Evolutionary conservation across 140 eudicot genomes (phyloP).

Genomic region (Ambrosia hybrid): DNA sequence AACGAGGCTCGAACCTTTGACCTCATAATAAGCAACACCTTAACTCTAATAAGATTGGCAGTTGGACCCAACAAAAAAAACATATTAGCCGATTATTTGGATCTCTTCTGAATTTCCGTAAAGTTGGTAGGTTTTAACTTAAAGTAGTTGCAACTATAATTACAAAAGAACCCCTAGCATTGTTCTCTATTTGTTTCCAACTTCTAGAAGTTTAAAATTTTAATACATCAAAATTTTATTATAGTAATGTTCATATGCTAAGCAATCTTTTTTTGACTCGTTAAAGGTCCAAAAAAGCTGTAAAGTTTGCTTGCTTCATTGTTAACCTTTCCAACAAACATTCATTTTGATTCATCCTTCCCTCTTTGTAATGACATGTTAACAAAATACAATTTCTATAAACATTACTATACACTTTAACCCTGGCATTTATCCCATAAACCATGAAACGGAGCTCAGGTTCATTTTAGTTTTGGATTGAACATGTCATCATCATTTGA

Average conservation of each 20-base stretch:
- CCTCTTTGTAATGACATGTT: not conserved
- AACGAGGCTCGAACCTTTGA: too few relatives aligned
- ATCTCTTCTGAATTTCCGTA: not conserved
- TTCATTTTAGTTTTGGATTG: not conserved
- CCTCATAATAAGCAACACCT: too few relatives aligned
- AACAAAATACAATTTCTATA: not conserved
- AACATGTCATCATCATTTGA: not conserved
- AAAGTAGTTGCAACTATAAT: not conserved
- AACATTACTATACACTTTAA: not conserved
- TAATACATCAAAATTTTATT: not conserved
- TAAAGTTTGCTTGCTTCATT: constrained; percentile 13
- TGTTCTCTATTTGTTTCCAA: not conserved
- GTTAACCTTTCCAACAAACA: not conserved
- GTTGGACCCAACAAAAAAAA: too few relatives aligned
- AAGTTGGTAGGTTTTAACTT: not conserved
- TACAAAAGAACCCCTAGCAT: not conserved
- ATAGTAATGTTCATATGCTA: not conserved
- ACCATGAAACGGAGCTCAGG: not conserved
- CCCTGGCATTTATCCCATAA: not conserved
- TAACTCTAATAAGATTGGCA: too few relatives aligned
- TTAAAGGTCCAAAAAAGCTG: constrained; percentile 2
- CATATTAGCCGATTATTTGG: constrained; percentile 5
- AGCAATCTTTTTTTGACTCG: constrained; percentile 22
- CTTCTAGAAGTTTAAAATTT: constrained; percentile 31
- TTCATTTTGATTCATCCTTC: not conserved